phyloP scores from a whole-genome alignment of 352 stramenopile species.

The Phytophthora macrochlamydospora region DNA sequence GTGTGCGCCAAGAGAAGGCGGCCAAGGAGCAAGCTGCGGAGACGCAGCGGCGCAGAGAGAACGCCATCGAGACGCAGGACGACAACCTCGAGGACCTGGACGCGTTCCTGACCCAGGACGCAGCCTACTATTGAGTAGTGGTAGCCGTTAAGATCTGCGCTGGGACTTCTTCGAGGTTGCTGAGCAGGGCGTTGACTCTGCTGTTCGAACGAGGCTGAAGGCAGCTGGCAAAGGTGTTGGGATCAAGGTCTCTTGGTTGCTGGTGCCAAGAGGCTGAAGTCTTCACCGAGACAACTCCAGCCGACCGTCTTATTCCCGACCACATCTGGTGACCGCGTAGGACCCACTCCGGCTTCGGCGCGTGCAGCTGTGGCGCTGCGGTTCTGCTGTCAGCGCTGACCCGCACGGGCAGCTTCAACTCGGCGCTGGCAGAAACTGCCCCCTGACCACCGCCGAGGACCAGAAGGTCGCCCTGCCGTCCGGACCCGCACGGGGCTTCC shows the following conservation, averaged over 20 bases:
- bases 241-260: too few relatives aligned
- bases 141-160: constrained; percentile 21
- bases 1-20: constrained; percentile 30
- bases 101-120: constrained; percentile 62
- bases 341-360: constrained; percentile 18
- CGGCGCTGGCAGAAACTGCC: background rate
- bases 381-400: background rate
- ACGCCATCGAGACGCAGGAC: constrained; percentile 53
- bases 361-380: background rate
- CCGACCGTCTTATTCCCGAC: background rate
- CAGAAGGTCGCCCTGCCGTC: background rate
- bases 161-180: too few relatives aligned
- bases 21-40: constrained; percentile 37
- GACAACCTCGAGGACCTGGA: constrained; percentile 63
- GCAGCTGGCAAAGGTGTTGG: too few relatives aligned
- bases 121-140: constrained; percentile 41
- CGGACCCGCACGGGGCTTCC: background rate
- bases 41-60: constrained; percentile 35
- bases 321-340: constrained; percentile 11
- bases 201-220: too few relatives aligned
- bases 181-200: too few relatives aligned
- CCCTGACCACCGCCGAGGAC: background rate
- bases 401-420: background rate
- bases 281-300: too few relatives aligned
- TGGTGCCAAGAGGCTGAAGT: too few relatives aligned